Base-by-base conservation (phyloP, 352 stramenopile species). In the Saprolegnia parasitica region DNA sequence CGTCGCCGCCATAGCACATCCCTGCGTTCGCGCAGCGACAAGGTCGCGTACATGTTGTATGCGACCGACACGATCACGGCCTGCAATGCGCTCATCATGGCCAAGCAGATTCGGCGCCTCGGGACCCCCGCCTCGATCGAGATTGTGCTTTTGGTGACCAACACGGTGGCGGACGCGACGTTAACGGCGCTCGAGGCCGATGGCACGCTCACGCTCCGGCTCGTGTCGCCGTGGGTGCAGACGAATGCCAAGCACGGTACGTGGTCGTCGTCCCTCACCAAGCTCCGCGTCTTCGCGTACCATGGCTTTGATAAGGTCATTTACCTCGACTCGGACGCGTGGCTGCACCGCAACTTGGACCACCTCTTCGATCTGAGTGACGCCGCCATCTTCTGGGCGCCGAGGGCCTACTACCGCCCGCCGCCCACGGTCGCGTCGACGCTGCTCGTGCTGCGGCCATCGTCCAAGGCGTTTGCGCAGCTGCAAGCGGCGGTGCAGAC, bases 261-360 rank as follows among this genome's bases (percentile, higher is more conserved):
- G 16, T 80, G 71, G 72, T 35, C 52, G 56, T 56, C 62, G 4
- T 80, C 72, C 42, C 56, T 80, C 4, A 77, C 75, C 5, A 80
- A 80, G 49, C 70, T 80, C 5, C 71, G 71, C 18, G 66, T 67
- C n/a, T 80, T 80, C 50, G 56, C 73, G 67, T 71, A 77, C 0
- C 74, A 72, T 67, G 72, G 75, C 1, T 80, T 78, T 63, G 72
- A 77, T 21, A 68, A 72, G 1, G 65, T 81, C n/a, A 71, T 81
- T 32, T 79, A 65, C 52, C 46, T 81, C 18, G 76, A 81, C 71
- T 67, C 74, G 0, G 76, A 81, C 57, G 60, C 74, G 0, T 76
- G 78, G n/a, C 71, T 72, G 21, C 68, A 80, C 26, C 65, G 72
- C 39, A 79, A 77, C 63, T 68, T 81, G 29, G 76, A 79, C 55